Conservation (phyloP, 257 asterid species). For the Parsonsia alboflavescens region DNA sequence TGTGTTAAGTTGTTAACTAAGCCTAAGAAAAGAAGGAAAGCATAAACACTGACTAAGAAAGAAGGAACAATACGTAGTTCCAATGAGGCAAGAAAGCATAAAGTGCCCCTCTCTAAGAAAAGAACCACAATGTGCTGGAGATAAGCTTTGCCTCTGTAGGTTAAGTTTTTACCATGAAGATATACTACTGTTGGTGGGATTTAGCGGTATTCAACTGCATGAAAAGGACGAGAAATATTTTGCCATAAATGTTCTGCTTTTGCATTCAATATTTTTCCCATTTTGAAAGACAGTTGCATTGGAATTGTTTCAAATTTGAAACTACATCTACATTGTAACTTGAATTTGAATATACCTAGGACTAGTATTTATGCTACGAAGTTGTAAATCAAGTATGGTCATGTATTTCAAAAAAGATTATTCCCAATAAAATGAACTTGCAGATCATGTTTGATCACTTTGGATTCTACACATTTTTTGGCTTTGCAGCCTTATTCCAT, state of each 20-base stretch:
- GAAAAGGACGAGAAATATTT: not conserved
- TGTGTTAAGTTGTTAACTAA: constrained; percentile 9
- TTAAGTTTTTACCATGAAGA: too few species aligned
- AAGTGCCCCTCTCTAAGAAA: constrained; percentile 1
- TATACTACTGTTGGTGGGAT: too few species aligned
- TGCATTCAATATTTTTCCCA: not conserved
- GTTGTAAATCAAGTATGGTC: not conserved
- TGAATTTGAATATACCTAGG: not conserved
- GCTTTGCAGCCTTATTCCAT: constrained; percentile 10
- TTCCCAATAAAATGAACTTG: not conserved
- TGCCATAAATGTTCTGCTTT: too few species aligned
- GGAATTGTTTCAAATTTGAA: constrained; percentile 1
- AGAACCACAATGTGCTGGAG: not conserved
- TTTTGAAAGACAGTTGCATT: not conserved
- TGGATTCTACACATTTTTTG: not conserved
- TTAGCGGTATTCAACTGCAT: not conserved
- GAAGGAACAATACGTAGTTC: constrained; percentile 25
- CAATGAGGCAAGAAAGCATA: constrained; percentile 26
- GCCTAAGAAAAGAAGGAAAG: not conserved
- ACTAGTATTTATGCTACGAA: not conserved
- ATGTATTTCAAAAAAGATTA: not conserved
- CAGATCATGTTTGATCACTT: not conserved
- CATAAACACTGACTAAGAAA: not conserved
- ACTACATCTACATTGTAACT: not conserved
- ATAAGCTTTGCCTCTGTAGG: not conserved